A percentile compares a stretch with the other conserved stretches of the same genome.
phyloP scores from a whole-genome alignment of 768 basidiomycete species.

The Calocera viscosa region DNA sequence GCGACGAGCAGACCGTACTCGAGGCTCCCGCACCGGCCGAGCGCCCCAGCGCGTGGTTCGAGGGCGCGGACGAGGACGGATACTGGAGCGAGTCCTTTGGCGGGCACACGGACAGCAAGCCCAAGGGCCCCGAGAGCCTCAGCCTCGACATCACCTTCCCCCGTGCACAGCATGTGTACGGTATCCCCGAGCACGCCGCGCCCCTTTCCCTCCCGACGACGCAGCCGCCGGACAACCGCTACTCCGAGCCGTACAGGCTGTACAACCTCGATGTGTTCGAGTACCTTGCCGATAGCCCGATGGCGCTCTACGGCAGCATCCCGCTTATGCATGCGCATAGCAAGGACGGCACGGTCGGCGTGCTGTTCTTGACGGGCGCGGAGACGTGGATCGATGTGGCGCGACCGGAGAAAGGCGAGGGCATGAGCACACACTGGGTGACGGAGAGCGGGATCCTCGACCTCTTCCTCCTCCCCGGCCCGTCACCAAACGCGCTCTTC shows the following conservation, averaged over 20 bases:
- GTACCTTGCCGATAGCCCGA: conserved; percentile 67
- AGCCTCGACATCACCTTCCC: conserved; percentile 91
- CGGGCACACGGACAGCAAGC: conserved; percentile 85
- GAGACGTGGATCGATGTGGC: conserved; percentile 93
- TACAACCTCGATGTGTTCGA: conserved; percentile 96
- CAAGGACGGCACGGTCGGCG: conserved; percentile 69
- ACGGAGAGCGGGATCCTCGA: conserved; percentile 96
- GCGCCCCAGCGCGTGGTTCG: conserved; percentile 58
- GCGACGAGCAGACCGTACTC: conserved; percentile 19
- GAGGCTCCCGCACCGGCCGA: conserved; percentile 25
- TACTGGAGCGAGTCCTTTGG: conserved; percentile 84
- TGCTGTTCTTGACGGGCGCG: conserved; percentile 77
- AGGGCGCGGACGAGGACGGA: conserved; percentile 69
- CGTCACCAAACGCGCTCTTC: conserved; percentile 69
- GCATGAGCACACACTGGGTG: conserved; percentile 85
- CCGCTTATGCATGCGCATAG: conserved; percentile 92
- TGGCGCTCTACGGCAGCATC: conserved; percentile 82
- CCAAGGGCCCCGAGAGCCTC: conserved; percentile 92
- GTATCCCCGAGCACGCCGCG: conserved; percentile 94
- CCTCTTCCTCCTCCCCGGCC: conserved; percentile 85
- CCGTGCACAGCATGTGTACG: conserved; percentile 79
- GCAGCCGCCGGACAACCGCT: conserved; percentile 59
- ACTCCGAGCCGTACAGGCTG: conserved; percentile 84
- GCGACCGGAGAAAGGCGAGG: conserved; percentile 37
- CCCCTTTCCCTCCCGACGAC: conserved; percentile 80